These are phyloP conservation scores for Scytalidium sp. DNA, from an alignment of 2,329 filamentous ascomycete species.

Conservation along the genomic window DNA sequence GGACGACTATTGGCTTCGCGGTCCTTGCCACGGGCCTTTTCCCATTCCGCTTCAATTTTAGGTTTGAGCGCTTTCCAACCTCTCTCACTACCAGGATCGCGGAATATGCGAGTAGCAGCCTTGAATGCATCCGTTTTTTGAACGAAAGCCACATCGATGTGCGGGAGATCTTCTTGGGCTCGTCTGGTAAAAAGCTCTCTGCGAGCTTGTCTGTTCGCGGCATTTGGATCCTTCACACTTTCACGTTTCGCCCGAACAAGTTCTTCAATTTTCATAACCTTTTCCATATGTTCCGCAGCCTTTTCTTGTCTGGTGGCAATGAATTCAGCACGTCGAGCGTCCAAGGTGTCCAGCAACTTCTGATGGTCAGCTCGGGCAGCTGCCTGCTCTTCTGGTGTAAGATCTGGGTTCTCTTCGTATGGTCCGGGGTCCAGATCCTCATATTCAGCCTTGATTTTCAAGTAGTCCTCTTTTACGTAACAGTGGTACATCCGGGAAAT, in stretches of 20 bases:
- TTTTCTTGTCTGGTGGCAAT: conserved; percentile 20
- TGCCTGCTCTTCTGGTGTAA: conserved; percentile 20
- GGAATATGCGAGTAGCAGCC: conserved; percentile 26
- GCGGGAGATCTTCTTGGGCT: conserved; percentile 22
- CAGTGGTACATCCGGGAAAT: conserved; percentile 23
- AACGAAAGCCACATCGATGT: conserved; percentile 23
- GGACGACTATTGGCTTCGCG: not conserved
- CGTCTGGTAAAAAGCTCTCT: conserved; percentile 20
- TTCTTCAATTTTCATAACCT: conserved; percentile 22
- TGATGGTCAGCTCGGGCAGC: conserved; percentile 17
- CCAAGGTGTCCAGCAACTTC: conserved; percentile 16
- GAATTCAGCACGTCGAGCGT: conserved; percentile 19
- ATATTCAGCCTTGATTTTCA: conserved; percentile 21
- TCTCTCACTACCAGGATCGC: conserved; percentile 26
- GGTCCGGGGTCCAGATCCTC: conserved; percentile 21
- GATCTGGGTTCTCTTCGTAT: conserved; percentile 18
- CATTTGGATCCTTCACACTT: conserved; percentile 19
- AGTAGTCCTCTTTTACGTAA: conserved; percentile 21
- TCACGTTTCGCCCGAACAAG: conserved; percentile 18
- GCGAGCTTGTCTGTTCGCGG: conserved; percentile 21
- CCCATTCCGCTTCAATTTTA: conserved; percentile 19
- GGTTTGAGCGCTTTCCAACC: conserved; percentile 27
- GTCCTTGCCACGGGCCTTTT: not conserved
- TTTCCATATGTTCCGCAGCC: conserved; percentile 23
- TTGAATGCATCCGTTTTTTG: conserved; percentile 19